These are phyloP conservation scores for Kondoa subrosea DNA, from an alignment of 768 basidiomycete genomes.

Conservation along the genomic window DNA sequence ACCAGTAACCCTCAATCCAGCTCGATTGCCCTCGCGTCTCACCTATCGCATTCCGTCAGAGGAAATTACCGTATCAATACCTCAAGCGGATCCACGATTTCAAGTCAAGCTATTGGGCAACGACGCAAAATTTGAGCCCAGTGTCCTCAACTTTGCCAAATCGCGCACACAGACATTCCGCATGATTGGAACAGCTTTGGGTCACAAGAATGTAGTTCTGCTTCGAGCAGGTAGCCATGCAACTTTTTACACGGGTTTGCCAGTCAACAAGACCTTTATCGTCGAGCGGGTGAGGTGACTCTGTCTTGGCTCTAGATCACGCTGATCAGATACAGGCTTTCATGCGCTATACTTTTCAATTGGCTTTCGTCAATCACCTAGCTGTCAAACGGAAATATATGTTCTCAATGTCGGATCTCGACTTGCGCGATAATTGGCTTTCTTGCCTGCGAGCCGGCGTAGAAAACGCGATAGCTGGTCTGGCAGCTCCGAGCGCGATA, in stretches of 20 bases:
- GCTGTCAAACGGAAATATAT: constrained; percentile 66
- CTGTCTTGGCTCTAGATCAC: neutral
- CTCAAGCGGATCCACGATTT: constrained; percentile 65
- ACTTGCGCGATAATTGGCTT: constrained; percentile 56
- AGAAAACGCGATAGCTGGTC: neutral
- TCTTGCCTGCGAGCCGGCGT: constrained; percentile 20
- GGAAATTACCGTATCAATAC: constrained; percentile 66
- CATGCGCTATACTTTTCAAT: constrained; percentile 91
- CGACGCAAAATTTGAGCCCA: constrained; percentile 72
- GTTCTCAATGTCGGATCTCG: constrained; percentile 74
- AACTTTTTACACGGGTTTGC: constrained; percentile 60
- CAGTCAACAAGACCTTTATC: constrained; percentile 55
- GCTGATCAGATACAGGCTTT: constrained; percentile 42
- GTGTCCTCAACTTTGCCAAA: constrained; percentile 58
- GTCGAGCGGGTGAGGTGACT: constrained; percentile 45
- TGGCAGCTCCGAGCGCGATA: neutral
- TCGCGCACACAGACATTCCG: constrained; percentile 74
- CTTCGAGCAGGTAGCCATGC: constrained; percentile 69
- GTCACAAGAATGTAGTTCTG: constrained; percentile 65
- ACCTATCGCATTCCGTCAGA: constrained; percentile 82
- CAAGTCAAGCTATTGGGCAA: constrained; percentile 60
- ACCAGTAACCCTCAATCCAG: constrained; percentile 23
- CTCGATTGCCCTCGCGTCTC: constrained; percentile 50
- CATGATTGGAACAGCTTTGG: constrained; percentile 68
- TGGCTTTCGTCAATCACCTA: constrained; percentile 51